Percentiles rank a stretch among this genome's conserved stretches.
phyloP scores from a whole-genome alignment of 2,329 filamentous ascomycete species.

The Apiospora koreana region DNA sequence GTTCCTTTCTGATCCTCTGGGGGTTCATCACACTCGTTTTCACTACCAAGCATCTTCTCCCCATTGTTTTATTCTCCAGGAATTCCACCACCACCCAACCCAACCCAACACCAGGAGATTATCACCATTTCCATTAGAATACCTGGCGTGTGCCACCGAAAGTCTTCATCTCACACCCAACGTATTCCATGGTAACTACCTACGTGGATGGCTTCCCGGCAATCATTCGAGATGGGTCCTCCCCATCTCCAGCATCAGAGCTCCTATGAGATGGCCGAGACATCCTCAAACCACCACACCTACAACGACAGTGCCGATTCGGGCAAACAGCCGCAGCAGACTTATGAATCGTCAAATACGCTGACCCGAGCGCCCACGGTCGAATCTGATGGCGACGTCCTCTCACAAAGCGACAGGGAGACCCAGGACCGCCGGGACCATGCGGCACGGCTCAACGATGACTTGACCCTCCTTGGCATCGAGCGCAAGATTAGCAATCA shows the following conservation, averaged over 20 bases:
- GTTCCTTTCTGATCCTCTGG: not conserved
- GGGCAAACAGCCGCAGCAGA: not conserved
- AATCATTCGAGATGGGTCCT: not conserved
- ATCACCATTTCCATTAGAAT: not conserved
- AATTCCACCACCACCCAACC: not conserved
- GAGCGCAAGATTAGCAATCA: conserved; percentile 29
- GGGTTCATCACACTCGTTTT: conserved; percentile 3
- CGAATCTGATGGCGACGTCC: not conserved
- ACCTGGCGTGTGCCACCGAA: not conserved
- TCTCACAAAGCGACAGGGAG: not conserved
- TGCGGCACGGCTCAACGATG: conserved; percentile 29
- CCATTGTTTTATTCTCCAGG: not conserved
- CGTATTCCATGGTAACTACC: not conserved
- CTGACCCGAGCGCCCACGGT: not conserved
- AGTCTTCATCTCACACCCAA: not conserved
- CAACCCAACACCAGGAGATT: not conserved
- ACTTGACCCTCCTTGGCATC: conserved; percentile 32
- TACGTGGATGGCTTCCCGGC: not conserved
- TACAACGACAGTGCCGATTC: not conserved
- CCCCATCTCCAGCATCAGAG: not conserved
- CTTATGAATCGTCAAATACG: not conserved
- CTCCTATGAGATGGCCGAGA: not conserved
- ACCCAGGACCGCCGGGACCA: conserved; percentile 16
- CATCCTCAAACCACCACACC: not conserved
- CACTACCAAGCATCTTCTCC: not conserved